Conservation (phyloP, 345 rosid species). For the Camelina laxa region DNA sequence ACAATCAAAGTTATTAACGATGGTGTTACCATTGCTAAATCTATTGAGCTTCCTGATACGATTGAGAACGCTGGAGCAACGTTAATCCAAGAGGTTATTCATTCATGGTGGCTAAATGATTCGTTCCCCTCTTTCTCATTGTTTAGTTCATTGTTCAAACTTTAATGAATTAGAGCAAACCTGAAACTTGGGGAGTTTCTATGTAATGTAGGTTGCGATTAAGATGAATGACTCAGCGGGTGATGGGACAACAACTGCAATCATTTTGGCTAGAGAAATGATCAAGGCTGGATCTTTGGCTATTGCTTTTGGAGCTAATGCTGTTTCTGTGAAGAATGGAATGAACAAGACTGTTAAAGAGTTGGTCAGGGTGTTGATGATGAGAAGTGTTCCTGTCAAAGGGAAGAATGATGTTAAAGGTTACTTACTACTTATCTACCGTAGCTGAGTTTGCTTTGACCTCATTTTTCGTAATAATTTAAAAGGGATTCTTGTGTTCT, state of each 20-base stretch:
- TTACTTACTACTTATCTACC: conserved; percentile 25
- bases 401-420: conserved; percentile 76
- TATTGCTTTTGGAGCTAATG: conserved; percentile 82
- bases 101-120: conserved; percentile 59
- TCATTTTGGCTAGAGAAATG: conserved; percentile 80
- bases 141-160: not conserved
- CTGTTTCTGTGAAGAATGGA: conserved; percentile 71
- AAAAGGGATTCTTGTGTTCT: conserved; percentile 19
- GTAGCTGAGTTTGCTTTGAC: conserved; percentile 3
- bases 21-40: conserved; percentile 78
- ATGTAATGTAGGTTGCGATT: conserved; percentile 66
- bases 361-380: conserved; percentile 55
- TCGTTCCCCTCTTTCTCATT: conserved; percentile 22
- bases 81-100: conserved; percentile 89
- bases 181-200: conserved; percentile 5
- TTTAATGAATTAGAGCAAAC: not conserved
- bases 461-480: not conserved
- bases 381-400: conserved; percentile 63
- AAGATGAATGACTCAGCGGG: conserved; percentile 88
- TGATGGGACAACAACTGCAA: conserved; percentile 90
- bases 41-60: conserved; percentile 76
- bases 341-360: conserved; percentile 66
- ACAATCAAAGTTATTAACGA: conserved; percentile 73
- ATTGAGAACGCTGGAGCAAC: conserved; percentile 82
- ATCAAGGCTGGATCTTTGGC: conserved; percentile 73